A percentile compares a stretch with the other conserved stretches of the same genome.
phyloP scores from a whole-genome alignment of 2,329 filamentous ascomycete species.

The Stagonosporopsis tanaceti region DNA sequence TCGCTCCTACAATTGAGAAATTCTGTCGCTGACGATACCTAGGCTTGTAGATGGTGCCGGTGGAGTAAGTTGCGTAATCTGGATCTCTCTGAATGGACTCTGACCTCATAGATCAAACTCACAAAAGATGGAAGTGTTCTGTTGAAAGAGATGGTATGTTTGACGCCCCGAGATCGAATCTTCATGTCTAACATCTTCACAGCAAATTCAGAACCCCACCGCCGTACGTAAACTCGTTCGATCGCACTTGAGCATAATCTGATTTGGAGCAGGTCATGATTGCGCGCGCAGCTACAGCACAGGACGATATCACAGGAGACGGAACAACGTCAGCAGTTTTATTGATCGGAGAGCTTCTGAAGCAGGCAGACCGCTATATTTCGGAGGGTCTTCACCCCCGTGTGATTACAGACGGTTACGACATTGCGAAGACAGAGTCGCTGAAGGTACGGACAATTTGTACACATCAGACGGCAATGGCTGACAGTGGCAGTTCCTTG shows the following conservation, averaged over 20 bases:
- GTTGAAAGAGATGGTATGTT: constrained; percentile 68
- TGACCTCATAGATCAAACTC: constrained; percentile 79
- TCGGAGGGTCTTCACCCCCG: constrained; percentile 95
- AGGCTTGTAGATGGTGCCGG: constrained; percentile 70
- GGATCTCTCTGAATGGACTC: not conserved
- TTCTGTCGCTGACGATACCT: constrained; percentile 38
- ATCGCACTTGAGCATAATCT: constrained; percentile 10
- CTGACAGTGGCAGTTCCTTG: constrained; percentile 74
- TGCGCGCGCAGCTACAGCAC: constrained; percentile 86
- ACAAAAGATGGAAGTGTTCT: constrained; percentile 98
- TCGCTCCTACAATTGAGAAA: constrained; percentile 47
- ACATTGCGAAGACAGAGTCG: constrained; percentile 92
- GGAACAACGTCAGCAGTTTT: constrained; percentile 97
- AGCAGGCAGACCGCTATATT: constrained; percentile 97
- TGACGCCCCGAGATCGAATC: not conserved
- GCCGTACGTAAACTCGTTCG: constrained; percentile 66
- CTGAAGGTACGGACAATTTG: constrained; percentile 69
- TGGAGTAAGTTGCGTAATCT: constrained; percentile 53
- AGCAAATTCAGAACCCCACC: constrained; percentile 97
- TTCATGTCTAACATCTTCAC: constrained; percentile 21
- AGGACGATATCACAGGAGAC: constrained; percentile 98
- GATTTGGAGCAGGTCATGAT: constrained; percentile 66
- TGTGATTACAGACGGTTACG: constrained; percentile 96
- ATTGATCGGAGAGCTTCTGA: constrained; percentile 93
- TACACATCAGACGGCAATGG: not conserved